Evolutionary conservation across 805 yeast genomes (phyloP), one percentile per base, ranked within the genome.

Genomic region (Candida insectalens): DNA sequence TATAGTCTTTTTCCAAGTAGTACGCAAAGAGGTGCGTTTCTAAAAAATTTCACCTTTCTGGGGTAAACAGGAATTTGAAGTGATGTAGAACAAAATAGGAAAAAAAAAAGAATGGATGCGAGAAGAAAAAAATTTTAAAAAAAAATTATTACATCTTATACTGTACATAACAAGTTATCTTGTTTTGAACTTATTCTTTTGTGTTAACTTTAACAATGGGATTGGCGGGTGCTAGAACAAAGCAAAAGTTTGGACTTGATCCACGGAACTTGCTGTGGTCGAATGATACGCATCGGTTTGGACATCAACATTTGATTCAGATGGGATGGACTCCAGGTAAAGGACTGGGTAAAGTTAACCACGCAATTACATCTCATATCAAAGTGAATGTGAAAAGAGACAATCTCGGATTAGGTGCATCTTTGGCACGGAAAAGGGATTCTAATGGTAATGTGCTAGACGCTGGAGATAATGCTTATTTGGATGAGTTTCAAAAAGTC

Each of bases 211-310:
- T n/a, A 25, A 39, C 12, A 15, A 83, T 83, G 94, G 92, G 94
- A 33, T 69, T 83, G 49, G 89, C 89, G 29, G 96, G 83, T 8
- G 67, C 79, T 5, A 80, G 77, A 51, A 73, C 69, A 9, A 85
- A 83, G 50, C 94, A 83, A 49, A 70, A 92, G 49, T 80, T 88
- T 53, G 96, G 97, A 8, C 59, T 69, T 25, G 98, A 89, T 60
- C 98, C 98, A 13, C 66, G 97, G 50, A 89, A 89, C 50, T 88
- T 96, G 1, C 71, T 76, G 40, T 89, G 98, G 98, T 80, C 96
- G 18, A 85, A 85, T 50, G 83, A 84, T 47, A 75, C 79, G 1
- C 63, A 66, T 4, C 61, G 95, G 33, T 89, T 89, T 50, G 98
- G 98, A 1, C 96, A 83, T 53, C 74, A 80, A 48, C 87, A 87